Evolutionary conservation across 2,329 filamentous ascomycete genomes (phyloP).

Genomic region (Claviceps digitariae): DNA sequence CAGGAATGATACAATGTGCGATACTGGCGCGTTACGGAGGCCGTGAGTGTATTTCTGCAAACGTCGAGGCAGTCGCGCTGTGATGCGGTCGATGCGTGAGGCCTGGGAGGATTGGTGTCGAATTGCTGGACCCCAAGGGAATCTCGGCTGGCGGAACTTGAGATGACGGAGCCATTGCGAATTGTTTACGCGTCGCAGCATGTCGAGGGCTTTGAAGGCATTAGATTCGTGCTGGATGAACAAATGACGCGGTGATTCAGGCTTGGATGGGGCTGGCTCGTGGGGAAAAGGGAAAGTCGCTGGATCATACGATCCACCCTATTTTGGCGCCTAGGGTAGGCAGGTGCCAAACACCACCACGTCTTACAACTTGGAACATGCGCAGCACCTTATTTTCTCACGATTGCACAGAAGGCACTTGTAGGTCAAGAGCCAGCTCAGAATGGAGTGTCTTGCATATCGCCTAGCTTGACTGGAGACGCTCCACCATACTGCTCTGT

Average conservation of each 20-base stretch:
- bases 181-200: constrained; percentile 13
- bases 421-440: too few relatives aligned
- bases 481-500: not conserved
- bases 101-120: constrained; percentile 16
- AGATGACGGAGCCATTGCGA: constrained; percentile 12
- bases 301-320: not conserved
- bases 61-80: constrained; percentile 46
- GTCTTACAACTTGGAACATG: not conserved
- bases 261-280: not conserved
- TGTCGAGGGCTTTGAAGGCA: constrained; percentile 3
- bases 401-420: not conserved
- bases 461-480: not conserved
- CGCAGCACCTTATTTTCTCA: not conserved
- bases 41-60: constrained; percentile 56
- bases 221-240: not conserved
- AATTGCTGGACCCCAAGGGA: constrained; percentile 4
- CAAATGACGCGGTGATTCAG: not conserved
- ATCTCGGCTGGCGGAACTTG: constrained; percentile 5
- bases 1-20: constrained; percentile 75
- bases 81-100: constrained; percentile 30
- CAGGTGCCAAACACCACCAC: not conserved
- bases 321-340: not conserved
- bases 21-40: constrained; percentile 63
- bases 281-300: not conserved
- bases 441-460: not conserved